A percentile compares a stretch with the other conserved stretches of the same genome.
Conservation (phyloP, 176 grass and related monocot species). For the Carex scoparia region DNA sequence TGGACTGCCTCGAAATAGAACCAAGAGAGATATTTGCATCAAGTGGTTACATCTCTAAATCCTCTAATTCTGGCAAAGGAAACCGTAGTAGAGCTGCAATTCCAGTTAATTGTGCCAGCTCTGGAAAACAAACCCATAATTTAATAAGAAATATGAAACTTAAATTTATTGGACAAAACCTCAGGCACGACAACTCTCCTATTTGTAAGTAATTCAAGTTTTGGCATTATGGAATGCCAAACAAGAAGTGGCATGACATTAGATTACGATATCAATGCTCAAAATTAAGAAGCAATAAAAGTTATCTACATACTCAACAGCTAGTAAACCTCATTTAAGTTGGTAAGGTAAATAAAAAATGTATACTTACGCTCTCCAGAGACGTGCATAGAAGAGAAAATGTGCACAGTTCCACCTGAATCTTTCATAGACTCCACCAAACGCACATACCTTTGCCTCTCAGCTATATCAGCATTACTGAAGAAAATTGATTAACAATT, state of each 20-base stretch:
- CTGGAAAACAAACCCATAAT: constrained; percentile 27
- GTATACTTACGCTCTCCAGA: constrained; percentile 86
- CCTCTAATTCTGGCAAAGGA: constrained; percentile 75
- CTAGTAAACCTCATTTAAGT: neutral
- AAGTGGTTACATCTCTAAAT: constrained; percentile 78
- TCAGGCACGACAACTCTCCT: too few relatives aligned
- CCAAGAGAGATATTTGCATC: neutral
- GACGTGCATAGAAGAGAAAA: constrained; percentile 93
- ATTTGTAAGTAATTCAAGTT: neutral
- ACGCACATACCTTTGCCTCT: constrained; percentile 65
- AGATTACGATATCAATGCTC: neutral
- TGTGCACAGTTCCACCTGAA: constrained; percentile 58
- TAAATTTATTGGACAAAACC: neutral
- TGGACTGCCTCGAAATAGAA: neutral
- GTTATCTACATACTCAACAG: neutral
- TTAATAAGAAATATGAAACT: constrained; percentile 26
- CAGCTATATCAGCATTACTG: constrained; percentile 69
- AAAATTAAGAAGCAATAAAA: neutral
- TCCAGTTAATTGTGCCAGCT: constrained; percentile 74
- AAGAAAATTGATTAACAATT: neutral
- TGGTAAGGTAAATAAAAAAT: neutral
- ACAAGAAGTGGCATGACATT: neutral
- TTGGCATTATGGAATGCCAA: neutral
- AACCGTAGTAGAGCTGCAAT: constrained; percentile 87
- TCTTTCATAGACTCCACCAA: constrained; percentile 75